Evolutionary conservation across 805 yeast species (phyloP).

Genomic region (Metschnikowia cubensis): DNA sequence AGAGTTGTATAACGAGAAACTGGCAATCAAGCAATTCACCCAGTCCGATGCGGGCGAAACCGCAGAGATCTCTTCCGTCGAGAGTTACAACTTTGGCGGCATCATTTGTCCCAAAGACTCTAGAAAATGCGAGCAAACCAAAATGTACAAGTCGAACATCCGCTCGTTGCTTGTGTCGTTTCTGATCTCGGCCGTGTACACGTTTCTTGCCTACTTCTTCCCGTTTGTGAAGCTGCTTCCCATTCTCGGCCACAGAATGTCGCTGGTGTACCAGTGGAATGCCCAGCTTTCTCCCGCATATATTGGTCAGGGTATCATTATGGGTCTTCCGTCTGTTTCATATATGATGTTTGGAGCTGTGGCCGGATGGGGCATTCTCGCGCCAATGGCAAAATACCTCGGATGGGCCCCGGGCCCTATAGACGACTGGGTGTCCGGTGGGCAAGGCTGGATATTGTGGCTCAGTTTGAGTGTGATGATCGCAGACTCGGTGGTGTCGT

Average conservation of each 20-base stretch:
- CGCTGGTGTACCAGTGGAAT: constrained; percentile 71
- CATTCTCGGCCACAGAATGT: constrained; percentile 63
- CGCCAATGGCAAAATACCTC: constrained; percentile 64
- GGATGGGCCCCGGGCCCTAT: constrained; percentile 91
- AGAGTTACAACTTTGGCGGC: constrained; percentile 13
- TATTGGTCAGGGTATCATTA: constrained; percentile 94
- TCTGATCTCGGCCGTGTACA: constrained; percentile 63
- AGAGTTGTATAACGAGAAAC: constrained; percentile 40
- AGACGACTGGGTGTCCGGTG: constrained; percentile 90
- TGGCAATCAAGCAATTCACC: constrained; percentile 4
- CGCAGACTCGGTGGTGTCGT: constrained; percentile 81
- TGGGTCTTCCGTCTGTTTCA: constrained; percentile 90
- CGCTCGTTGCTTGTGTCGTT: constrained; percentile 60
- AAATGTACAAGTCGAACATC: constrained; percentile 54
- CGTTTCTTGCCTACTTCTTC: constrained; percentile 65
- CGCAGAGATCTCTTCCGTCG: constrained; percentile 4
- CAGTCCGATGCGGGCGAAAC: not conserved
- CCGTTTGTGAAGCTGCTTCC: constrained; percentile 72
- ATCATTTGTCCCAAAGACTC: constrained; percentile 18
- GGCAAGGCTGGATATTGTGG: constrained; percentile 98
- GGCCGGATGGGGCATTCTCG: constrained; percentile 89
- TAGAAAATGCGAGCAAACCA: constrained; percentile 3
- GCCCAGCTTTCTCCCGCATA: constrained; percentile 97
- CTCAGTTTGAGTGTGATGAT: constrained; percentile 90
- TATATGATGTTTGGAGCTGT: constrained; percentile 89